These are phyloP conservation scores for Tanozyma kutaoensis DNA, from an alignment of 805 yeast species.

Conservation along the genomic window DNA sequence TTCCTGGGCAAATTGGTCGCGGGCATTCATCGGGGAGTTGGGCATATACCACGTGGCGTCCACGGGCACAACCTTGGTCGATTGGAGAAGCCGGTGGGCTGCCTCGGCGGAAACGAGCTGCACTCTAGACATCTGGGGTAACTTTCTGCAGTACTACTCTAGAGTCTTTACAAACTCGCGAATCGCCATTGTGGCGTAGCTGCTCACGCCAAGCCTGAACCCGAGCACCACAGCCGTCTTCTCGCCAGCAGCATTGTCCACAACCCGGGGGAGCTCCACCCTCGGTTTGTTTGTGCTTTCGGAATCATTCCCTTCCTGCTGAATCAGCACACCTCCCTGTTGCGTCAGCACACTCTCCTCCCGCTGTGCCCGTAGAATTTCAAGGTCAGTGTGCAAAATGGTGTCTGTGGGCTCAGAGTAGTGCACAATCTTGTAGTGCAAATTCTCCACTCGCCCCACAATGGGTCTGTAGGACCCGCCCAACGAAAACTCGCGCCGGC, in stretches of 20 bases:
- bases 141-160: too few species aligned
- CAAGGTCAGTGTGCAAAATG: constrained; percentile 66
- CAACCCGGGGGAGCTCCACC: too few species aligned
- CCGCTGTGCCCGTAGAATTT: constrained; percentile 20
- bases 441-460: constrained; percentile 47
- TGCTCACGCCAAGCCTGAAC: constrained; percentile 70
- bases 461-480: constrained; percentile 81
- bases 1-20: constrained; percentile 35
- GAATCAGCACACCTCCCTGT: constrained; percentile 7
- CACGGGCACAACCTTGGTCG: constrained; percentile 33
- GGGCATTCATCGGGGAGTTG: constrained; percentile 45
- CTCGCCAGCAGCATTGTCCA: constrained; percentile 13
- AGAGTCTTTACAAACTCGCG: too few species aligned
- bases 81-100: not conserved
- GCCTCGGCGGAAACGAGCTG: not conserved
- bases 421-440: constrained; percentile 48
- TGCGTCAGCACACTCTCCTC: constrained; percentile 5
- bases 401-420: constrained; percentile 59
- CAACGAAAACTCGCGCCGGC: constrained; percentile 77
- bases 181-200: constrained; percentile 96
- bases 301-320: constrained; percentile 12
- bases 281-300: too few species aligned
- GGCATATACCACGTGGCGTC: constrained; percentile 96
- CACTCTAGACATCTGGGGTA: not conserved
- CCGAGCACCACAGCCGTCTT: constrained; percentile 62